These are phyloP conservation scores for Termitomyces sp. DNA, from an alignment of 768 basidiomycete species.

Conservation along the genomic window DNA sequence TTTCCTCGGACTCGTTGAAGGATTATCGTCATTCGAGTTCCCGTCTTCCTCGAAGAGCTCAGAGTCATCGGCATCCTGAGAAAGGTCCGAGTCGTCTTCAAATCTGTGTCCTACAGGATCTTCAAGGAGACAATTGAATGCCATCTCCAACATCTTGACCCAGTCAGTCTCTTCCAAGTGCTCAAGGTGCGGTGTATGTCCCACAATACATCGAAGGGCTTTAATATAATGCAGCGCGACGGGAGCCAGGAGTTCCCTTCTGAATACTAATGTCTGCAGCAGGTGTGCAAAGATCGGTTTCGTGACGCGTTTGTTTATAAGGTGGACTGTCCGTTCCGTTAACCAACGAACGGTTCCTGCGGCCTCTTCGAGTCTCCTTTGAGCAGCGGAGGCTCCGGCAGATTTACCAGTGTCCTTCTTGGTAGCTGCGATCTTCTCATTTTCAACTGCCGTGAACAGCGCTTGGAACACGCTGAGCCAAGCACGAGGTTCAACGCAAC, in stretches of 20 bases:
- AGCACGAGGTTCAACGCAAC: constrained; percentile 27
- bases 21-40: constrained; percentile 21
- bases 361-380: constrained; percentile 61
- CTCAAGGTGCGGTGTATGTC: constrained; percentile 74
- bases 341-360: constrained; percentile 72
- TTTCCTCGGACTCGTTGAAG: constrained; percentile 30
- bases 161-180: constrained; percentile 63
- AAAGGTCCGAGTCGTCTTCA: constrained; percentile 25
- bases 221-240: constrained; percentile 83
- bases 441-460: constrained; percentile 61
- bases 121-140: constrained; percentile 75
- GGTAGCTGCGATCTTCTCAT: constrained; percentile 53
- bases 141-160: constrained; percentile 63
- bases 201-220: constrained; percentile 61
- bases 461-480: constrained; percentile 75
- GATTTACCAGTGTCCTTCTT: constrained; percentile 39
- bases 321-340: constrained; percentile 55
- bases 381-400: constrained; percentile 36
- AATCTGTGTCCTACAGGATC: constrained; percentile 42
- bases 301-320: constrained; percentile 52
- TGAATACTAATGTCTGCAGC: constrained; percentile 51
- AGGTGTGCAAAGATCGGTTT: constrained; percentile 65
- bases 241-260: constrained; percentile 51
- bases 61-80: constrained; percentile 29
- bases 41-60: constrained; percentile 30